Conservation (phyloP, 192 early-diverging fungal species). For the Lunasporangiospora selenospora region DNA sequence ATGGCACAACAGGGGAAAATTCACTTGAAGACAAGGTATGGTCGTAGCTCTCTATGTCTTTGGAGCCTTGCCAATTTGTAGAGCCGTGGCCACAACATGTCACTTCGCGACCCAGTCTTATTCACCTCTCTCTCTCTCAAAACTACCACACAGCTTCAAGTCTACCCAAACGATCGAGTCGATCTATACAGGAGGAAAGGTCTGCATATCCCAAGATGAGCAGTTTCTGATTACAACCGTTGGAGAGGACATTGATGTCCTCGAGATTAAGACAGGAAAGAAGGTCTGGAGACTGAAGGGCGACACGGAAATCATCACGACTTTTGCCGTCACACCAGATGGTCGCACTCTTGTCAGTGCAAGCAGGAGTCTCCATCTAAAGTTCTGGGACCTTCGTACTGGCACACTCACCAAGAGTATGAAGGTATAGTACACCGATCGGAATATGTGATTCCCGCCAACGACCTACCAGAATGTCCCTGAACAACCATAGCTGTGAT, state of each 20-base stretch:
- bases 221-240: constrained; percentile 75
- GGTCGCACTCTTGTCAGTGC: constrained; percentile 80
- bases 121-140: not conserved
- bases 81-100: not conserved
- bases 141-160: constrained; percentile 64
- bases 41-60: not conserved
- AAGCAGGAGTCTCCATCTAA: constrained; percentile 79
- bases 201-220: constrained; percentile 70
- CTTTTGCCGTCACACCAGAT: constrained; percentile 84
- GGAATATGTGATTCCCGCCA: too few species aligned
- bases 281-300: constrained; percentile 71
- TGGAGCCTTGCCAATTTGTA: too few species aligned
- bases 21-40: constrained; percentile 49
- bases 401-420: constrained; percentile 67
- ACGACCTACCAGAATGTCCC: too few species aligned
- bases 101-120: not conserved
- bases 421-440: constrained; percentile 66
- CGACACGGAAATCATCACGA: constrained; percentile 88
- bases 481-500: too few species aligned
- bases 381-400: constrained; percentile 77
- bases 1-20: constrained; percentile 51
- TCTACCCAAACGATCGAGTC: constrained; percentile 82
- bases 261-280: constrained; percentile 72
- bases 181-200: constrained; percentile 91
- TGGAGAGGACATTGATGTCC: constrained; percentile 83